A percentile compares a stretch with the other conserved stretches of the same genome.
phyloP scores from a whole-genome alignment of 2,329 filamentous ascomycete genomes.

The Aspergillus sp. region DNA sequence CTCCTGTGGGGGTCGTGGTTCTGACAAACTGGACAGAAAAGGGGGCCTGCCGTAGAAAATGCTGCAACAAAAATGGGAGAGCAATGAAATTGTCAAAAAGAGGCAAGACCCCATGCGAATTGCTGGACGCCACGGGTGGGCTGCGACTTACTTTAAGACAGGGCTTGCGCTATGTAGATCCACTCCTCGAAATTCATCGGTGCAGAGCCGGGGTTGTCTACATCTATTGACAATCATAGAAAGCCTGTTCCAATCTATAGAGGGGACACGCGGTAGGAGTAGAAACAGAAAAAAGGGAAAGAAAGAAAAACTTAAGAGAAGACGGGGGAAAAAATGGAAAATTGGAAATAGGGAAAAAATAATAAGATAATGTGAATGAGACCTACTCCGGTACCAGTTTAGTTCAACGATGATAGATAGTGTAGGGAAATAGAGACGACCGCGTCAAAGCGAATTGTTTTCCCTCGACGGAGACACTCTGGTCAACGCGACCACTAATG shows the following conservation, averaged over 20 bases:
- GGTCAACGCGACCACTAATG: neutral
- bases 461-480: neutral
- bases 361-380: neutral
- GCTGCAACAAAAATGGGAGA: neutral
- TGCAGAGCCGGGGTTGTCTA: neutral
- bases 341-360: neutral
- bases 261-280: neutral
- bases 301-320: neutral
- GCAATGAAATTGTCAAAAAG: neutral
- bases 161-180: neutral
- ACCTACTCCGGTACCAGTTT: neutral
- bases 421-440: neutral
- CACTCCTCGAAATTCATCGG: neutral
- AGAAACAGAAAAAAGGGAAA: neutral
- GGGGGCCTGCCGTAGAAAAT: neutral
- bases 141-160: neutral
- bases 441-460: neutral
- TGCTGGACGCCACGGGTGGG: neutral
- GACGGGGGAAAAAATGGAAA: no score
- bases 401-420: neutral
- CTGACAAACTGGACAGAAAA: no score
- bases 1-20: no score
- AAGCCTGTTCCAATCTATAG: neutral
- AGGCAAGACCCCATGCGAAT: neutral
- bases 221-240: neutral